phyloP scores from a whole-genome alignment of 192 early-diverging fungal species.

The Thamnidium elegans region DNA sequence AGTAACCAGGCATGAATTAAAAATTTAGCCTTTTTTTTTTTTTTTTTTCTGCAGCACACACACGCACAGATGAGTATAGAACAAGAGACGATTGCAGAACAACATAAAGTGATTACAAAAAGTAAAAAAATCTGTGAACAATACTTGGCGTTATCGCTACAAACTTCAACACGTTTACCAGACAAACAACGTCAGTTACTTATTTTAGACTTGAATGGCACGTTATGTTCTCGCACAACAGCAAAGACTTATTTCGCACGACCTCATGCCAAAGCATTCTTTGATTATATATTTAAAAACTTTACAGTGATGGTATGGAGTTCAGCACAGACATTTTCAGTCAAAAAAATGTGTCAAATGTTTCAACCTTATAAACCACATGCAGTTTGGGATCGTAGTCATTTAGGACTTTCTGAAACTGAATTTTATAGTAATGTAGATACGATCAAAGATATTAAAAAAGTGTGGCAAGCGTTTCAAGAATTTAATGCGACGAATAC shows the following conservation, averaged over 20 bases:
- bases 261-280: constrained; percentile 51
- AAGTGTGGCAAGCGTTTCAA: constrained; percentile 41
- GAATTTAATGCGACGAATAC: constrained; percentile 47
- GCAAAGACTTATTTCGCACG: constrained; percentile 34
- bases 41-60: too few species aligned
- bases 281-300: constrained; percentile 50
- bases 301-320: constrained; percentile 79
- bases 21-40: too few species aligned
- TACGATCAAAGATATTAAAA: constrained; percentile 60
- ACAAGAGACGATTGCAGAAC: too few species aligned
- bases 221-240: constrained; percentile 47
- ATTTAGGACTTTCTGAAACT: constrained; percentile 39
- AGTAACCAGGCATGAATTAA: too few species aligned
- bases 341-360: constrained; percentile 50
- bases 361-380: constrained; percentile 34
- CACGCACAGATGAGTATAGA: too few species aligned
- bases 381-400: constrained; percentile 54
- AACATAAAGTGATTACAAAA: too few species aligned
- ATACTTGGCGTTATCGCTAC: too few species aligned
- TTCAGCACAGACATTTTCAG: constrained; percentile 57
- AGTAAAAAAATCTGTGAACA: too few species aligned
- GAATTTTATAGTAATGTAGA: constrained; percentile 43
- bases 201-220: constrained; percentile 72
- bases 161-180: too few species aligned
- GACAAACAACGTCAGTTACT: constrained; percentile 37